Evolutionary conservation across 2,329 filamentous ascomycete species (phyloP), one percentile per base, ranked within the genome.

Genomic region (Arthrinium puccinioides): DNA sequence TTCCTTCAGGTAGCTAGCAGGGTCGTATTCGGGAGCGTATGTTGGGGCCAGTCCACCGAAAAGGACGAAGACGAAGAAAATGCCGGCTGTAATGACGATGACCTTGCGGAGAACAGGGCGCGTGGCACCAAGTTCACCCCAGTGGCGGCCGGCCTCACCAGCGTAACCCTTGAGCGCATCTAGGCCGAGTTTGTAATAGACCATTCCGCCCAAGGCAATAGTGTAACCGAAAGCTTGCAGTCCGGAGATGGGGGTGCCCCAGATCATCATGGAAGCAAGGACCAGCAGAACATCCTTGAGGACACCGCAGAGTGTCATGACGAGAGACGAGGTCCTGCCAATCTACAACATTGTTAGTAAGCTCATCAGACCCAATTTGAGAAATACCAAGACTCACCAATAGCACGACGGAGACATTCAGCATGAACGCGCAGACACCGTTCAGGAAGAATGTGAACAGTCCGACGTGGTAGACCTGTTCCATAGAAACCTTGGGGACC

Each of bases 241-340:
- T 38, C 67, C 67, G 13, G 82, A 78, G 45, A 90, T 81, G 36
- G 81, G 76, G 45, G 85, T 85, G 50, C 77, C 76, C 82, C 85
- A 90, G 61, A 90, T 85, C 47, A 85, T 61, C 78, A 89, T 87
- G 44, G 84, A 88, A 31, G 83, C 82, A 37, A 71, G 68, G 42
- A 92, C 86, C 35, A 92, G 81, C 53, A 92, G 74, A 41, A 92
- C 86, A 62, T 92, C 86, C 74, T 90, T 92, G 46, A 92, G 78
- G 26, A 92, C 85, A 68, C 86, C 86, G 56, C 84, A 90, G 32
- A 92, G 82, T 21, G 87, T 92, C 54, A 92, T 81, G 51, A 90
- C 82, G 38, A 92, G 81, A 36, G 85, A 86, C 1, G 85, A 90
- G 13, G 86, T 90, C 70, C 85, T 89, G 68, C 86, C 86, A 56